These are phyloP conservation scores for Chytriomyces sp. DNA, from an alignment of 192 early-diverging fungal species.

Conservation along the genomic window DNA sequence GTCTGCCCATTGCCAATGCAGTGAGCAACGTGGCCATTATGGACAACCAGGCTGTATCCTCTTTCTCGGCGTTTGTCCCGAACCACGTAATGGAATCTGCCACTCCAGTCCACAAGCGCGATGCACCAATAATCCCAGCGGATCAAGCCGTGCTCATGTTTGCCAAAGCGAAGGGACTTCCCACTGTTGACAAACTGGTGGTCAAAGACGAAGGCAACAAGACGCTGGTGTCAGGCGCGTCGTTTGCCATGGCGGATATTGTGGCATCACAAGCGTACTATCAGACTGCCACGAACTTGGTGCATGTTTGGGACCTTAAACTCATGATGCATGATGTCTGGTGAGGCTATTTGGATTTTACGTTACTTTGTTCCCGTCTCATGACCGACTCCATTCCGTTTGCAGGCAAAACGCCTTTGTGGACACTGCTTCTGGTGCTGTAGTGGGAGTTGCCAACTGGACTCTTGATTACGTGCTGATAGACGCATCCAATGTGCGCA, in stretches of 20 bases:
- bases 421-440: neutral
- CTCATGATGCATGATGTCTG: neutral
- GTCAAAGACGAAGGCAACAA: neutral
- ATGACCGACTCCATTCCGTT: too few species aligned
- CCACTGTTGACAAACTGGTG: constrained; percentile 1
- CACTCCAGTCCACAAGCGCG: neutral
- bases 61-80: neutral
- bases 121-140: neutral
- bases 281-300: constrained; percentile 14
- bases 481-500: too few species aligned
- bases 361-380: too few species aligned
- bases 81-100: neutral
- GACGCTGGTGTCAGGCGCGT: neutral
- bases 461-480: neutral
- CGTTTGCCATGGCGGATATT: neutral
- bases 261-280: constrained; percentile 18
- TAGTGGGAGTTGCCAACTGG: constrained; percentile 17
- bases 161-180: neutral
- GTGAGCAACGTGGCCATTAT: constrained; percentile 7
- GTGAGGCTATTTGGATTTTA: too few species aligned
- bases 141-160: constrained; percentile 8
- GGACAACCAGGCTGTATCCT: neutral
- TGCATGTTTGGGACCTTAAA: constrained; percentile 21
- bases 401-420: constrained; percentile 25
- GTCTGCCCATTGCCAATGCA: constrained; percentile 18